Base-by-base conservation (phyloP, 768 basidiomycete species). In the Cystofilobasidium macerans region DNA sequence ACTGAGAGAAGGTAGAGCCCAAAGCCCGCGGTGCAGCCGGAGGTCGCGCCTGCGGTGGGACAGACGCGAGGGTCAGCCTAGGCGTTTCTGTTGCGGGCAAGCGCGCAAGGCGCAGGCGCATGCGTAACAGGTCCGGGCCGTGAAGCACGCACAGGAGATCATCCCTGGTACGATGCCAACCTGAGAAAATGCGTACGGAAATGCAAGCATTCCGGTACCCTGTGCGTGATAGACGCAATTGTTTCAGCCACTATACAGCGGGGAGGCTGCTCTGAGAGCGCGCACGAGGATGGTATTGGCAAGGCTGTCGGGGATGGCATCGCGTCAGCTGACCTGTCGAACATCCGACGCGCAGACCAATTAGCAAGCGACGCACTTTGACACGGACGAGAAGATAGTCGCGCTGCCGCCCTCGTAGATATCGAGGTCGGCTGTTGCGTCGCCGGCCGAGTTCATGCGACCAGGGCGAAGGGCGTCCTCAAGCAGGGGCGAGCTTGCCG, bases 1-100 rank as follows among this genome's bases (percentile, higher is more conserved):
- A 86, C 77, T 13, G 88, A 86, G 47, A 98, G 82, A 38, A 97
- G 81, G 74, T 95, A 94, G 9, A 99, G 78, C 20, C 94, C 94
- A 71, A 97, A 91, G 0, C 81, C 83, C 1, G 85, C 86, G 11
- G 35, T 54, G 32, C 35, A 40, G 22, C 65, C 65, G 26, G 60
- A 61, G 38, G 48, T 36, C 6, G 65, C 65, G 38, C 65, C 65
- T 67, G 43, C 42, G 2, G 12, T n/a, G 26, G 24, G 38, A 38
- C 32, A 14, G 9, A 9, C 24, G 42, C 28, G 4, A 24, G 14
- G 26, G 42, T n/a, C n/a, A n/a, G n/a, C n/a, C n/a, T n/a, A n/a
- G n/a, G n/a, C n/a, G n/a, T n/a, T n/a, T n/a, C n/a, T n/a, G n/a
- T n/a, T n/a, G n/a, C n/a, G n/a, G n/a, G n/a, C n/a, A n/a, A n/a